These are phyloP conservation scores for Barnettozyma vustinii DNA, from an alignment of 805 yeast genomes.

Conservation along the genomic window DNA sequence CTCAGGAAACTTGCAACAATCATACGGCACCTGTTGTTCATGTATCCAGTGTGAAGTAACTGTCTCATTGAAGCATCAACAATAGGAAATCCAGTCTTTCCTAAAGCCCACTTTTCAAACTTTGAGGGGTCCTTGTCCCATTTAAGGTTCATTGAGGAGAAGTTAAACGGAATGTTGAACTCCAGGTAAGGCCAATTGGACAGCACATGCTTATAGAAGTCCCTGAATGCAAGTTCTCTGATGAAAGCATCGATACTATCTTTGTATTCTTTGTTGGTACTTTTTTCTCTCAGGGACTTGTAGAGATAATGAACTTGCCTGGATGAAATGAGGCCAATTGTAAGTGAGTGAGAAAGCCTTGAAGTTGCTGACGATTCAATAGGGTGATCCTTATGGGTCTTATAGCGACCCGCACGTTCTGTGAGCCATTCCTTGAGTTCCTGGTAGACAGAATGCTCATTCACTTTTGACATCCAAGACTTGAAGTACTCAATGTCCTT, in stretches of 20 bases:
- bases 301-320: constrained; percentile 29
- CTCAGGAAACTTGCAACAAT: constrained; percentile 46
- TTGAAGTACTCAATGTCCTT: constrained; percentile 4
- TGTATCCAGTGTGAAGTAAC: constrained; percentile 44
- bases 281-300: constrained; percentile 26
- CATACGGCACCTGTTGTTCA: constrained; percentile 52
- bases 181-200: constrained; percentile 45
- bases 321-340: constrained; percentile 42
- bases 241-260: constrained; percentile 39
- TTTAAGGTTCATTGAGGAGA: constrained; percentile 34
- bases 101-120: constrained; percentile 47
- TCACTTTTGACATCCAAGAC: background rate
- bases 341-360: constrained; percentile 39
- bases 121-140: constrained; percentile 39
- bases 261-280: constrained; percentile 25
- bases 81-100: constrained; percentile 50
- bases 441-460: background rate
- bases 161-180: constrained; percentile 45
- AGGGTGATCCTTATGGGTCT: constrained; percentile 13
- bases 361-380: constrained; percentile 26
- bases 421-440: constrained; percentile 4
- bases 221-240: constrained; percentile 56
- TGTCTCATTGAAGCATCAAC: constrained; percentile 57
- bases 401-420: constrained; percentile 3
- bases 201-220: constrained; percentile 46